Conservation (phyloP, 306 rosid genomes). For the Casuarina glauca region DNA sequence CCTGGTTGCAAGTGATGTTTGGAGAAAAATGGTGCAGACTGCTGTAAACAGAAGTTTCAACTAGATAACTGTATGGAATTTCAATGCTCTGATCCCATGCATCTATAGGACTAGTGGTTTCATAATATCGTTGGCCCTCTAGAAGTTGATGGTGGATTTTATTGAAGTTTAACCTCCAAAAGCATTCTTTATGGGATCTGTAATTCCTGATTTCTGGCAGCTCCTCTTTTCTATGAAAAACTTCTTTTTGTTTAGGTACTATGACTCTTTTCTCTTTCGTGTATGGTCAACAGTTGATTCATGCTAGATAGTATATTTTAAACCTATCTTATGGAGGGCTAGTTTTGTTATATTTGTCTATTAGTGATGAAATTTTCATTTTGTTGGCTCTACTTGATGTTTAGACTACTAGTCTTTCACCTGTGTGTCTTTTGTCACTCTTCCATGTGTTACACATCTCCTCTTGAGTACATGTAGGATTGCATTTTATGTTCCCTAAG, state of each 20-base stretch:
- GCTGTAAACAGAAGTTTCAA: constrained; percentile 93
- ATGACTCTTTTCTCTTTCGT: background rate
- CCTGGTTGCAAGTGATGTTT: constrained; percentile 61
- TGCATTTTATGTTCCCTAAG: background rate
- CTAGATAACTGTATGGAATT: constrained; percentile 76
- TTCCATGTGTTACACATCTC: background rate
- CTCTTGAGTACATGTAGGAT: background rate
- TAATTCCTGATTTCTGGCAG: background rate
- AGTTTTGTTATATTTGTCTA: background rate
- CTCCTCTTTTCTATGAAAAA: background rate
- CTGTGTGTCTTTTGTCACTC: background rate
- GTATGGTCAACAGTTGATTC: background rate
- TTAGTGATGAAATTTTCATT: background rate
- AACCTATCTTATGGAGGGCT: background rate
- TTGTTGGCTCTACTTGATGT: background rate
- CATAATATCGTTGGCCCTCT: background rate
- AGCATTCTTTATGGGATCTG: background rate
- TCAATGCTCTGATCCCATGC: too few species aligned
- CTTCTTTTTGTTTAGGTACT: background rate
- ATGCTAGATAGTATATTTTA: background rate
- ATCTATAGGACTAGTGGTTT: background rate
- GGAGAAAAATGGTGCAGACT: constrained; percentile 87
- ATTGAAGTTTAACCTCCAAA: background rate
- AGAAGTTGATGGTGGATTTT: background rate
- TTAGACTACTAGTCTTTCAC: background rate